These are phyloP conservation scores for Phaeophleospora eucalypticola DNA, from an alignment of 2,329 filamentous ascomycete genomes.

Conservation along the genomic window DNA sequence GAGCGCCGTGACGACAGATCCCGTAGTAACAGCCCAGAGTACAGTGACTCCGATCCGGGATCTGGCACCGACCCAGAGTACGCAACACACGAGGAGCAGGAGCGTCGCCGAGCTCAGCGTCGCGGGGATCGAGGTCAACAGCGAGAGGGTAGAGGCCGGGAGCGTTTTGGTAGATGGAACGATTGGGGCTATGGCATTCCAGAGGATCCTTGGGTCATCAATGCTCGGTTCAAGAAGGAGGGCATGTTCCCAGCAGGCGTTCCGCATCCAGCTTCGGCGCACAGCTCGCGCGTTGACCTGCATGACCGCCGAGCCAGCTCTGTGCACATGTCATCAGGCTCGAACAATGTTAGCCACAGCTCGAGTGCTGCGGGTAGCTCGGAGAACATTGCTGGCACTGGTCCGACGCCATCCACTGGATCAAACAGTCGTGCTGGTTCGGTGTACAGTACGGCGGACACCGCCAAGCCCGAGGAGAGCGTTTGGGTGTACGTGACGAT, in stretches of 20 bases:
- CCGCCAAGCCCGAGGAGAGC: conserved; percentile 55
- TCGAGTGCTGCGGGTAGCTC: conserved; percentile 22
- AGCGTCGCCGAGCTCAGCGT: conserved; percentile 25
- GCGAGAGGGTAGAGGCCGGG: conserved; percentile 30
- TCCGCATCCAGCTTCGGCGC: conserved; percentile 47
- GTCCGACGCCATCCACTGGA: conserved; percentile 11
- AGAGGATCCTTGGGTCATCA: conserved; percentile 91
- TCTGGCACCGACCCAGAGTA: conserved; percentile 37
- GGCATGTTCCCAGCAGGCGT: conserved; percentile 60
- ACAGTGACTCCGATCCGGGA: conserved; percentile 37
- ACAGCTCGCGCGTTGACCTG: conserved; percentile 48
- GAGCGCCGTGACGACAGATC: conserved; percentile 21
- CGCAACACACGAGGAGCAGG: conserved; percentile 34
- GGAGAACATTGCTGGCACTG: conserved; percentile 28
- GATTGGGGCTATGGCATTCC: conserved; percentile 72
- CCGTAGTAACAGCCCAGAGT: conserved; percentile 34
- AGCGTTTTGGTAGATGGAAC: conserved; percentile 44
- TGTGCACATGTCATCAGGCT: conserved; percentile 22
- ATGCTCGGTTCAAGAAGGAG: conserved; percentile 80
- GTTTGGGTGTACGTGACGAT: conserved; percentile 95
- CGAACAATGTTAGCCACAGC: conserved; percentile 13
- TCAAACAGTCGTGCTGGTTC: conserved; percentile 9
- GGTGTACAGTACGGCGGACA: conserved; percentile 14
- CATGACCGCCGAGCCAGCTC: conserved; percentile 21
- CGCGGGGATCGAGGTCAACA: conserved; percentile 12